Evolutionary conservation across 176 grass and related monocot genomes (phyloP).

Genomic region (Puccinellia tenuiflora): DNA sequence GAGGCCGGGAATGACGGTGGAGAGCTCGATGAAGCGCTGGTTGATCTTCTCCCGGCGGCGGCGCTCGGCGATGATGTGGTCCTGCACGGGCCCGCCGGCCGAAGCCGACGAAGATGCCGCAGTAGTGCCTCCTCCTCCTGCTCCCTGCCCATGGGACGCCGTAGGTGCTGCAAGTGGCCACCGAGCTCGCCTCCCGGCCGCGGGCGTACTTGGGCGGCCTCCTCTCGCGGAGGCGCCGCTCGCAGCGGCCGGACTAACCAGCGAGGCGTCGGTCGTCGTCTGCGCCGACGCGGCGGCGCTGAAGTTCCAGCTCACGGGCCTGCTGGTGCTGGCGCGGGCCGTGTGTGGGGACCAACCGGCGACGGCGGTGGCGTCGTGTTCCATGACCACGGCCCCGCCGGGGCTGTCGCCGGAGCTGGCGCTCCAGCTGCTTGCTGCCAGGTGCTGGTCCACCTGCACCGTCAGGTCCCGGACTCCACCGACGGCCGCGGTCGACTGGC

Average conservation of each 20-base stretch:
- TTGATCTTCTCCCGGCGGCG: conserved; percentile 78
- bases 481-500: neutral
- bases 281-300: conserved; percentile 26
- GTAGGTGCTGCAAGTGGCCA: neutral
- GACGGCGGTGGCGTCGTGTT: neutral
- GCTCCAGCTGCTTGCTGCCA: conserved; percentile 32
- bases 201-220: conserved; percentile 5
- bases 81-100: conserved; percentile 37
- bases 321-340: conserved; percentile 12
- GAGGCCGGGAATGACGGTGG: conserved; percentile 63
- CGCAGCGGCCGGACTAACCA: neutral
- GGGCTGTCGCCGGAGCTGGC: conserved; percentile 44
- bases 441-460: conserved; percentile 34
- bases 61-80: conserved; percentile 77
- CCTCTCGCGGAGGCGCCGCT: neutral
- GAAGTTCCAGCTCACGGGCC: conserved; percentile 50
- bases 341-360: conserved; percentile 35
- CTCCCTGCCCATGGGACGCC: neutral
- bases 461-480: neutral
- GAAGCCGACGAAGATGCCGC: neutral
- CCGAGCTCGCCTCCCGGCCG: neutral
- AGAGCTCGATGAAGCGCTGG: conserved; percentile 70
- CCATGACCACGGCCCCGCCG: conserved; percentile 5
- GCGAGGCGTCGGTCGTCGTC: neutral
- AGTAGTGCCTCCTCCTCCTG: conserved; percentile 1